Conservation (phyloP, 192 early-diverging fungal genomes). For the Umbelopsis isabellina region DNA sequence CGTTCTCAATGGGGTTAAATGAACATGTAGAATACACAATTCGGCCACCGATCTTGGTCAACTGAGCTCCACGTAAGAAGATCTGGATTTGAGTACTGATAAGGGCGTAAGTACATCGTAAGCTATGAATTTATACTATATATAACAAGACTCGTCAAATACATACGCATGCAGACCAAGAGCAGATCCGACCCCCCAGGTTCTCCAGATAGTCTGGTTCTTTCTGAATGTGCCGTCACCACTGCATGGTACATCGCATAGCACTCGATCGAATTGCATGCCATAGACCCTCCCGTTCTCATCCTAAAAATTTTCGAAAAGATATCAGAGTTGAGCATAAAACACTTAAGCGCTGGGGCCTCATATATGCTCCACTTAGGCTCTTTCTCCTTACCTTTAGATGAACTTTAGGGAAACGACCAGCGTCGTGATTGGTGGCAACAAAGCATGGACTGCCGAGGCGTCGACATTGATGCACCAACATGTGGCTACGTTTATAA, state of each 20-base stretch:
- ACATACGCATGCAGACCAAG: conserved; percentile 76
- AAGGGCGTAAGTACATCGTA: not conserved
- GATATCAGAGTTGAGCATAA: no score
- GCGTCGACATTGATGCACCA: conserved; percentile 95
- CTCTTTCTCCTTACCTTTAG: conserved; percentile 23
- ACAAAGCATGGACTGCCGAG: conserved; percentile 91
- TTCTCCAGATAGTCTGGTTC: conserved; percentile 90
- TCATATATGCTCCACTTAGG: not conserved
- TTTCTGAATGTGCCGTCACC: conserved; percentile 98
- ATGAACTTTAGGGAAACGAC: conserved; percentile 80
- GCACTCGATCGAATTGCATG: conserved; percentile 94
- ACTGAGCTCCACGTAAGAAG: conserved; percentile 81
- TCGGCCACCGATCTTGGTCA: conserved; percentile 88
- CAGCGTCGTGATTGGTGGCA: conserved; percentile 96
- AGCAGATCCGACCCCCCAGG: conserved; percentile 78
- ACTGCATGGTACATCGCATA: conserved; percentile 97
- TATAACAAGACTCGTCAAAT: not conserved
- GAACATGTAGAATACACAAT: conserved; percentile 99
- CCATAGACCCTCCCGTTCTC: conserved; percentile 40
- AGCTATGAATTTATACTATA: not conserved
- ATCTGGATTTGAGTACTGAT: conserved; percentile 81
- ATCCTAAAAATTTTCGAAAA: not conserved
- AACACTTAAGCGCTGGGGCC: no score
- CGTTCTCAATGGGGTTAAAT: conserved; percentile 97
- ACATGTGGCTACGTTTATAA: conserved; percentile 87